A percentile compares a stretch with the other conserved stretches of the same genome.
Evolutionary conservation across 305 asterid genomes (phyloP).

Genomic region (Ruellia speciosa): DNA sequence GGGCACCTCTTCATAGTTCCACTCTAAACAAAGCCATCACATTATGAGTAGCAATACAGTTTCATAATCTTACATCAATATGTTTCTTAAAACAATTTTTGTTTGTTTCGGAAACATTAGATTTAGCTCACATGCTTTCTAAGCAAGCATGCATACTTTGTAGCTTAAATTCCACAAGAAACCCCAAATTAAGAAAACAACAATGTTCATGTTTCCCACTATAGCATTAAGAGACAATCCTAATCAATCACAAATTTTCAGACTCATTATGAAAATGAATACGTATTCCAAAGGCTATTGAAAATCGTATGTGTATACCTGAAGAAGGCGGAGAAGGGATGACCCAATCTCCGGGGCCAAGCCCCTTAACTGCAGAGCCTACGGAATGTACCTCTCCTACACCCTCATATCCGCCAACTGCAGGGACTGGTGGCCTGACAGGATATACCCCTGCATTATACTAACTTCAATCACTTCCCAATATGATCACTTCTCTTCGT

Average conservation of each 20-base stretch:
- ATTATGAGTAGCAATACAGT: neutral
- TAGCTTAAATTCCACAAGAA: no score
- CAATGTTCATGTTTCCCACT: neutral
- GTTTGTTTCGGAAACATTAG: neutral
- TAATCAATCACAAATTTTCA: slow-evolving; percentile 11
- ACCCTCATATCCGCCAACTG: slow-evolving; percentile 94
- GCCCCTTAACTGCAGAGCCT: slow-evolving; percentile 64
- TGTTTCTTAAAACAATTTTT: neutral
- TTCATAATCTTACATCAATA: neutral
- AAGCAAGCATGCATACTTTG: no score
- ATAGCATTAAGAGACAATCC: neutral
- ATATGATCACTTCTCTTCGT: neutral
- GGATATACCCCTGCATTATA: slow-evolving; percentile 68
- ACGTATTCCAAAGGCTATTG: neutral
- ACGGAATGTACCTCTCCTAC: slow-evolving; percentile 76
- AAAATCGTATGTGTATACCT: slow-evolving; percentile 35
- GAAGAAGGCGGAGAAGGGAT: slow-evolving; percentile 90
- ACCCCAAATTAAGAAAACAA: neutral
- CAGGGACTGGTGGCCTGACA: slow-evolving; percentile 83
- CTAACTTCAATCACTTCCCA: slow-evolving; percentile 12
- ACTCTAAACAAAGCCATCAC: slow-evolving; percentile 1
- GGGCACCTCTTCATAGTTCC: neutral
- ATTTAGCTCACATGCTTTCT: no score
- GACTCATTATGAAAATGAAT: neutral
- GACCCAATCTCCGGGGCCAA: slow-evolving; percentile 77